Conservation (phyloP, 805 yeast genomes). For the Tetrapisispora namnaoensis region DNA sequence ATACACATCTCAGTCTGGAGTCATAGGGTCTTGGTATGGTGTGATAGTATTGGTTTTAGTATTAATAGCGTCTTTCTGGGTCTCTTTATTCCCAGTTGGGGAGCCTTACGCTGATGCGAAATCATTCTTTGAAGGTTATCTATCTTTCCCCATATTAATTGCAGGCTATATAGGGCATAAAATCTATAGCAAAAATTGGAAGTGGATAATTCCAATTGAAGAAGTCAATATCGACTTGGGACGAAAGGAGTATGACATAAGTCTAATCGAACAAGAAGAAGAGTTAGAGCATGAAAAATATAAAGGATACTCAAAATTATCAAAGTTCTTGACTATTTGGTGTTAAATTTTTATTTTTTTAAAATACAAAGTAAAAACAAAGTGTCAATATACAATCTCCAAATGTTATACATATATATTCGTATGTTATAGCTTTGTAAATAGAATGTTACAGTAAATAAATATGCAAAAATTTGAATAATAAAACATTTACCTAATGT, state of each 20-base stretch:
- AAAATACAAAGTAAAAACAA: no score
- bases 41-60: conserved; percentile 43
- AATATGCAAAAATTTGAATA: no score
- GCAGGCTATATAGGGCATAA: conserved; percentile 53
- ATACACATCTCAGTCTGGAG: conserved; percentile 53
- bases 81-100: conserved; percentile 61
- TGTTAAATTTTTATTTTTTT: conserved; percentile 28
- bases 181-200: conserved; percentile 34
- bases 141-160: conserved; percentile 57
- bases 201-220: conserved; percentile 30
- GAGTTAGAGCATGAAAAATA: conserved; percentile 35
- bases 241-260: conserved; percentile 44
- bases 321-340: conserved; percentile 35
- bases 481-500: no score
- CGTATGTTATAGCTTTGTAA: no score
- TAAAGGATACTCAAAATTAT: conserved; percentile 34
- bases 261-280: conserved; percentile 38
- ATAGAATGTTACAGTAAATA: no score
- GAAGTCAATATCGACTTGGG: conserved; percentile 55
- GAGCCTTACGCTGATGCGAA: conserved; percentile 40
- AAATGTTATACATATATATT: no score
- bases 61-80: conserved; percentile 67
- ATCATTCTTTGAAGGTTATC: conserved; percentile 53
- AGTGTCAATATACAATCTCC: no score
- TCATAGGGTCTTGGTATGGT: conserved; percentile 54